These are phyloP conservation scores for Erodium texanum DNA, from an alignment of 441 rosid species.

Conservation along the genomic window DNA sequence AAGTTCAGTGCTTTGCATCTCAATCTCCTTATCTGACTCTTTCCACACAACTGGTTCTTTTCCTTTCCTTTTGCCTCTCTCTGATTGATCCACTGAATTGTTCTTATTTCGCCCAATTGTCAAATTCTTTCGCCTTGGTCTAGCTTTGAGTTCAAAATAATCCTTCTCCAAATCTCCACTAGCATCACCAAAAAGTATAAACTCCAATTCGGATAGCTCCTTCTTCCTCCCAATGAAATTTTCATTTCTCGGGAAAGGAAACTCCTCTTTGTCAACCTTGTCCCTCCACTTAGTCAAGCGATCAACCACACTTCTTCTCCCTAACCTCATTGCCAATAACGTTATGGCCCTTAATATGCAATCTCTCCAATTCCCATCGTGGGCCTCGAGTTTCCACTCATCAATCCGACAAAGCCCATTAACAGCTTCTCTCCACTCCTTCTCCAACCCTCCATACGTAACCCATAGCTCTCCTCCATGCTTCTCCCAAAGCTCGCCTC, in stretches of 20 bases:
- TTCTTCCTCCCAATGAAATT: slow-evolving; percentile 78
- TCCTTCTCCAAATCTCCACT: slow-evolving; percentile 66
- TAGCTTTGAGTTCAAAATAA: slow-evolving; percentile 71
- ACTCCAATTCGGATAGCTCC: slow-evolving; percentile 77
- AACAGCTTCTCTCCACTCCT: slow-evolving; percentile 90
- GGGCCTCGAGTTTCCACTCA: slow-evolving; percentile 91
- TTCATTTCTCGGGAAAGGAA: slow-evolving; percentile 75
- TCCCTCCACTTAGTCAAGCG: slow-evolving; percentile 73
- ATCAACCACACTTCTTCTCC: slow-evolving; percentile 87
- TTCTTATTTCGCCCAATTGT: slow-evolving; percentile 57
- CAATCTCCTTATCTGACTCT: slow-evolving; percentile 90
- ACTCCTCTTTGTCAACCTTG: slow-evolving; percentile 72
- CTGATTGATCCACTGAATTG: slow-evolving; percentile 27
- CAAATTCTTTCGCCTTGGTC: slow-evolving; percentile 63
- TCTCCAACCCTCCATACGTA: slow-evolving; percentile 72
- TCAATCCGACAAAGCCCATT: slow-evolving; percentile 55
- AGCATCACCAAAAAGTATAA: slow-evolving; percentile 75
- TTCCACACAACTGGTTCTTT: slow-evolving; percentile 86
- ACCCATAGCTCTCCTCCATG: slow-evolving; percentile 81
- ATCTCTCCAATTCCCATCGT: slow-evolving; percentile 83
- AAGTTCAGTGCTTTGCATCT: slow-evolving; percentile 52
- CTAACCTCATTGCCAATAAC: slow-evolving; percentile 60
- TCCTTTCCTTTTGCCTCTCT: slow-evolving; percentile 46
- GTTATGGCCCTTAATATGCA: slow-evolving; percentile 66
- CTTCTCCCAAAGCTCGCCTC: slow-evolving; percentile 93